phyloP scores from a whole-genome alignment of 116 monocot species.

The Dioscorea cayenensis region DNA sequence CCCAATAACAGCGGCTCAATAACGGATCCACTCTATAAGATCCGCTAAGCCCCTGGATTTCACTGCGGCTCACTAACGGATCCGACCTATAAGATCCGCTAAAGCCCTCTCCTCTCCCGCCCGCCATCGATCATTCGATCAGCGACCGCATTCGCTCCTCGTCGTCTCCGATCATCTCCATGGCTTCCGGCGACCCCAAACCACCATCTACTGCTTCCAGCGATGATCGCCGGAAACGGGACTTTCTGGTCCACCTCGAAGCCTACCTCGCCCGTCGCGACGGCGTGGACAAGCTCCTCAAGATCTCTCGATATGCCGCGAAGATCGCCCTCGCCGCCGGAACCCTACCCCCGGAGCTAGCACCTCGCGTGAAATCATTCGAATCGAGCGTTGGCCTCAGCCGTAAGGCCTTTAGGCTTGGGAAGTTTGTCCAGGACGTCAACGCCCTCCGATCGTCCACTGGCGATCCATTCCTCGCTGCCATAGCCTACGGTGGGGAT shows the following conservation, averaged over 20 bases:
- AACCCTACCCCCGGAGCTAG: slow-evolving; percentile 8
- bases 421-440: slow-evolving; percentile 65
- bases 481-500: slow-evolving; percentile 54
- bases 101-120: no score
- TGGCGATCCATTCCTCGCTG: slow-evolving; percentile 10
- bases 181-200: background rate
- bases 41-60: no score
- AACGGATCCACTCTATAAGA: no score
- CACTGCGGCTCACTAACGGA: no score
- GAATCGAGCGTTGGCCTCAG: slow-evolving; percentile 64
- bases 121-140: no score
- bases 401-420: slow-evolving; percentile 76
- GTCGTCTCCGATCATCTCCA: background rate
- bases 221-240: slow-evolving; percentile 3
- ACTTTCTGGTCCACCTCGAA: slow-evolving; percentile 74
- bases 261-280: slow-evolving; percentile 62
- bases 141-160: background rate
- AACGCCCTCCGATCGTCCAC: slow-evolving; percentile 47
- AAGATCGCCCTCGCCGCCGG: slow-evolving; percentile 46
- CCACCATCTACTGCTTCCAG: background rate
- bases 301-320: slow-evolving; percentile 57
- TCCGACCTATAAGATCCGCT: no score
- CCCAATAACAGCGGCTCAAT: no score
- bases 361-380: slow-evolving; percentile 42
- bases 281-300: slow-evolving; percentile 77